These are phyloP conservation scores for Curvularia spicifera DNA, from an alignment of 2,329 filamentous ascomycete species.

Conservation along the genomic window DNA sequence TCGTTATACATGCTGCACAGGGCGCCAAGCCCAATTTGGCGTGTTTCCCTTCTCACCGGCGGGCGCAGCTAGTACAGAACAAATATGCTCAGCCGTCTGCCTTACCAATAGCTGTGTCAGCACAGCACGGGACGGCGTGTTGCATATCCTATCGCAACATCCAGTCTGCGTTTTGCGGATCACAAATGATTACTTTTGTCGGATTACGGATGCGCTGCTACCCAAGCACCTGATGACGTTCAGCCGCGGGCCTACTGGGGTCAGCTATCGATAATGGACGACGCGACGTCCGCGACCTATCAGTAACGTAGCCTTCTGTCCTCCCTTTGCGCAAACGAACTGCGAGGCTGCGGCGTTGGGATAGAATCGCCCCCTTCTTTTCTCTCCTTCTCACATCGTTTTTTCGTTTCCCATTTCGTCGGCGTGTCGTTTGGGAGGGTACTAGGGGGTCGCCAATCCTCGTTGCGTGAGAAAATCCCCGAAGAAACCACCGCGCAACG, in stretches of 20 bases:
- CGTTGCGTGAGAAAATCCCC: neutral
- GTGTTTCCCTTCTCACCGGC: constrained; percentile 22
- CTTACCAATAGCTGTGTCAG: constrained; percentile 8
- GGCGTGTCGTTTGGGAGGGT: constrained; percentile 1
- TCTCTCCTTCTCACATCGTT: neutral
- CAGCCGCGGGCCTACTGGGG: constrained; percentile 13
- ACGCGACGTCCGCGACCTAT: constrained; percentile 9
- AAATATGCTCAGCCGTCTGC: constrained; percentile 14
- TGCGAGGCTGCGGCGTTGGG: constrained; percentile 14
- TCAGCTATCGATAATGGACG: constrained; percentile 26
- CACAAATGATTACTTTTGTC: constrained; percentile 5
- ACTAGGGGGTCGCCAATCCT: neutral
- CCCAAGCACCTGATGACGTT: constrained; percentile 14
- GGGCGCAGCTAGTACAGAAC: constrained; percentile 5
- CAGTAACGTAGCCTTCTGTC: constrained; percentile 7
- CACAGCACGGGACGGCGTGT: neutral
- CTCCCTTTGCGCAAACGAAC: constrained; percentile 8
- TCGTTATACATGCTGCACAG: constrained; percentile 11
- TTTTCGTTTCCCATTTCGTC: neutral
- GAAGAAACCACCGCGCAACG: constrained; percentile 12
- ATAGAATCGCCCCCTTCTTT: constrained; percentile 9
- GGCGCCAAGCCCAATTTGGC: constrained; percentile 14
- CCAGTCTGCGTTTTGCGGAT: neutral
- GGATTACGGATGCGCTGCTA: constrained; percentile 10
- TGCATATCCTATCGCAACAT: neutral